phyloP scores from a whole-genome alignment of 1,139 yeast species.

The Lodderomyces oxycetoniae region DNA sequence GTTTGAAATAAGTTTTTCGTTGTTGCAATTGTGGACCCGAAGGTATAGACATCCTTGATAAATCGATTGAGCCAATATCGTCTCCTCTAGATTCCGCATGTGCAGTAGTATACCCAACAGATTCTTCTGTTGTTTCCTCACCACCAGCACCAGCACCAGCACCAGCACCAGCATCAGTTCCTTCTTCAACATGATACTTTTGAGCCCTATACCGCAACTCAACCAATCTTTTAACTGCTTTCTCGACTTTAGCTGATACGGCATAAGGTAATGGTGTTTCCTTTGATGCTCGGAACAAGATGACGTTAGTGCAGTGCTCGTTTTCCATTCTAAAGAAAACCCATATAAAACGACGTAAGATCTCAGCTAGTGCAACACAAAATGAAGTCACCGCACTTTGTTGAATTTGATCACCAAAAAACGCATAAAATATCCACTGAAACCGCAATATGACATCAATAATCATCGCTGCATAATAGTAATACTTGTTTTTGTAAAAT shows the following conservation, averaged over 20 bases:
- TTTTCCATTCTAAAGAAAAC: conserved; percentile 88
- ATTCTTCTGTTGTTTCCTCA: too few relatives aligned
- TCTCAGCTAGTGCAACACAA: conserved; percentile 74
- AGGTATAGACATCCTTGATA: conserved; percentile 9
- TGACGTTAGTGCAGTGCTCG: conserved; percentile 89
- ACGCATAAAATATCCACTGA: conserved; percentile 84
- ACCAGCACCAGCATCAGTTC: conserved; percentile 1
- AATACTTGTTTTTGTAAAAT: conserved; percentile 50
- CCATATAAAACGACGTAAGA: conserved; percentile 83
- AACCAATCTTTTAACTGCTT: conserved; percentile 40
- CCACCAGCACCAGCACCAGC: conserved; percentile 4
- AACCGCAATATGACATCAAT: conserved; percentile 71
- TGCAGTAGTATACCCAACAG: conserved; percentile 11
- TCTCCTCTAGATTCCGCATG: conserved; percentile 11
- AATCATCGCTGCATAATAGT: conserved; percentile 73
- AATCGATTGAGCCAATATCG: conserved; percentile 7
- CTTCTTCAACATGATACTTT: conserved; percentile 6
- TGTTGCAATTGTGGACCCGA: conserved; percentile 16
- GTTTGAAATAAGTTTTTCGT: conserved; percentile 33
- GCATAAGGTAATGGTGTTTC: conserved; percentile 84
- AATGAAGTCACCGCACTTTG: conserved; percentile 92
- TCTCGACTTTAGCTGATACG: conserved; percentile 33
- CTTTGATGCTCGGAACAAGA: conserved; percentile 76
- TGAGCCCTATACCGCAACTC: conserved; percentile 24
- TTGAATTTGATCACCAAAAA: conserved; percentile 68